Percentiles rank a stretch among this genome's conserved stretches.
phyloP scores from a whole-genome alignment of 768 basidiomycete species.

The Lactarius deliciosus region DNA sequence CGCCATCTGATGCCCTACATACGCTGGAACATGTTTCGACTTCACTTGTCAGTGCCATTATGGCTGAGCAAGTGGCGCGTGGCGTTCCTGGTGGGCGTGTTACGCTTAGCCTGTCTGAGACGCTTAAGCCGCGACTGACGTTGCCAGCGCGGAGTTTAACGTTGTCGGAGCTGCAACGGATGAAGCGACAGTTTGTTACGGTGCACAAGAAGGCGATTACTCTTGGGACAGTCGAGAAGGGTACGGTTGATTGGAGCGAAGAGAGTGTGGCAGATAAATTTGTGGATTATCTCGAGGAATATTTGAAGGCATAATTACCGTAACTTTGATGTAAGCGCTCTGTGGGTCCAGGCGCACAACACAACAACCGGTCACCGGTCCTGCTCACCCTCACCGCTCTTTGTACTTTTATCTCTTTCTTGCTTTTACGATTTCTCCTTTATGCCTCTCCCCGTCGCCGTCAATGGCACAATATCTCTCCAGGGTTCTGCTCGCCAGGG shows the following conservation, averaged over 20 bases:
- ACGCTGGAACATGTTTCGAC: conserved; percentile 78
- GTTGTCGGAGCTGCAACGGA: conserved; percentile 81
- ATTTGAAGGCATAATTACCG: conserved; percentile 42
- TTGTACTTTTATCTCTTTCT: conserved; percentile 12
- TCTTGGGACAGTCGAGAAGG: conserved; percentile 76
- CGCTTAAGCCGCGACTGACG: conserved; percentile 47
- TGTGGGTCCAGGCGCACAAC: neutral
- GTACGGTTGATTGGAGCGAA: conserved; percentile 74
- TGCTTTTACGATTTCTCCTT: conserved; percentile 12
- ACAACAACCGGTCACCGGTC: conserved; percentile 1
- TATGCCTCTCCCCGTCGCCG: conserved; percentile 65
- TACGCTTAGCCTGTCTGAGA: conserved; percentile 45
- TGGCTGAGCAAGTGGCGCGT: conserved; percentile 59
- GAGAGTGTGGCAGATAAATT: conserved; percentile 69
- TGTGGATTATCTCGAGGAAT: conserved; percentile 68
- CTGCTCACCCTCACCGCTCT: neutral
- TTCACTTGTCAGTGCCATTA: conserved; percentile 66
- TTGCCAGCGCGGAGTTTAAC: conserved; percentile 75
- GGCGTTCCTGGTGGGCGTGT: conserved; percentile 53
- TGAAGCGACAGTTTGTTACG: conserved; percentile 89
- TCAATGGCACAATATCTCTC: conserved; percentile 52
- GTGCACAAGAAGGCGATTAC: conserved; percentile 89
- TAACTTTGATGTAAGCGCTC: neutral
- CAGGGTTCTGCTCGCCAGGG: conserved; percentile 57
- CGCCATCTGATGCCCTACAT: conserved; percentile 86